Evolutionary conservation across 352 stramenopile genomes (phyloP).

Genomic region (Phytophthora cajani): DNA sequence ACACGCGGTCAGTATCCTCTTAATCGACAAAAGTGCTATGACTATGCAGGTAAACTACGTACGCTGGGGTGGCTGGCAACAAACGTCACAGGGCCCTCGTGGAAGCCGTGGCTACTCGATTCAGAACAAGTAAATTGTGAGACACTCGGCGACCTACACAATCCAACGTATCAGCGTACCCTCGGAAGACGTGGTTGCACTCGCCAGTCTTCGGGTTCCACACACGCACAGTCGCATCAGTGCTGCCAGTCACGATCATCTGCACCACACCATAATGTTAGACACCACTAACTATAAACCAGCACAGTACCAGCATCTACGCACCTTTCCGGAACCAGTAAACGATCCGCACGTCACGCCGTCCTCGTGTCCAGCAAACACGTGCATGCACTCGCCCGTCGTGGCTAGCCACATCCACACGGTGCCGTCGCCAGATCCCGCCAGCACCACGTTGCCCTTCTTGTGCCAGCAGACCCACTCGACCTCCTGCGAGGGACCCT

Average conservation of each 20-base stretch:
- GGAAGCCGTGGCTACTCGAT: constrained; percentile 72
- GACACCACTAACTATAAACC: constrained; percentile 3
- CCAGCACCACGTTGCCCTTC: constrained; percentile 91
- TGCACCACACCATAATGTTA: constrained; percentile 24
- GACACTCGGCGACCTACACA: neutral
- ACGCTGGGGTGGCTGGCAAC: constrained; percentile 89
- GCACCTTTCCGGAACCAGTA: constrained; percentile 94
- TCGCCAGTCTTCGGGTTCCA: constrained; percentile 97
- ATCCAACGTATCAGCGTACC: constrained; percentile 41
- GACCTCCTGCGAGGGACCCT: constrained; percentile 90
- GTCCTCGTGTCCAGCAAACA: constrained; percentile 97
- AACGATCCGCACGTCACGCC: constrained; percentile 95
- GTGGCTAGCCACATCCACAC: constrained; percentile 95
- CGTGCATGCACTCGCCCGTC: constrained; percentile 97
- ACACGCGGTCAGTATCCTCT: constrained; percentile 3
- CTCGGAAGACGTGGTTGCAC: constrained; percentile 90
- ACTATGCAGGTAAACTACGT: constrained; percentile 17
- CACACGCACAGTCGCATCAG: constrained; percentile 94
- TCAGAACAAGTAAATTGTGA: constrained; percentile 8
- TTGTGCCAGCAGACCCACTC: constrained; percentile 93
- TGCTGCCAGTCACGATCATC: constrained; percentile 94
- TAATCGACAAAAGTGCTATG: neutral
- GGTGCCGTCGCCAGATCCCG: constrained; percentile 87
- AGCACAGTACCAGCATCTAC: constrained; percentile 1
- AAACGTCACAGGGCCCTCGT: constrained; percentile 92